These are phyloP conservation scores for Cyamopsis tetragonoloba DNA, from an alignment of 306 rosid genomes.

Conservation along the genomic window DNA sequence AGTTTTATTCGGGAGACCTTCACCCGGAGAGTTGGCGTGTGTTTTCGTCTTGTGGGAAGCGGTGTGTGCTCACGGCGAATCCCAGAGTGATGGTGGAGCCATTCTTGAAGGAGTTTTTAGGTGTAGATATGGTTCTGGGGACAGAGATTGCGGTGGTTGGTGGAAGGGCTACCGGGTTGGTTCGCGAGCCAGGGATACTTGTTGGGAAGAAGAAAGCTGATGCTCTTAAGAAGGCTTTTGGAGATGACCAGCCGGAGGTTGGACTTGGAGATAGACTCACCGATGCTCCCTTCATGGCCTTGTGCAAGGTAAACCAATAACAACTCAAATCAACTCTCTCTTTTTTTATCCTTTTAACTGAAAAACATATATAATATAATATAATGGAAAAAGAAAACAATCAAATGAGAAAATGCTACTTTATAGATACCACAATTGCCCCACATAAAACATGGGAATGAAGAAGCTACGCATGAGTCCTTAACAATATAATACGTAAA, in stretches of 20 bases:
- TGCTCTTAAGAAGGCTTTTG: slow-evolving; percentile 47
- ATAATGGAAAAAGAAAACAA: no score
- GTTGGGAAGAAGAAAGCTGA: slow-evolving; percentile 62
- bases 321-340: no score
- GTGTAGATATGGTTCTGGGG: slow-evolving; percentile 67
- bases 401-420: no score
- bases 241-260: slow-evolving; percentile 47
- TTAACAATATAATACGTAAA: no score
- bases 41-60: slow-evolving; percentile 59
- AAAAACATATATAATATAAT: no score
- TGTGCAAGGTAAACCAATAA: slow-evolving; percentile 57
- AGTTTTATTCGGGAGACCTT: slow-evolving; percentile 57
- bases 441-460: no score
- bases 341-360: no score
- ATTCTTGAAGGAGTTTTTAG: slow-evolving; percentile 61
- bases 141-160: slow-evolving; percentile 46
- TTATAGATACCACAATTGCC: no score
- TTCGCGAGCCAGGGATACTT: slow-evolving; percentile 49
- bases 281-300: slow-evolving; percentile 69
- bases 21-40: slow-evolving; percentile 73
- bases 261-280: slow-evolving; percentile 80
- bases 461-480: no score
- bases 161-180: slow-evolving; percentile 77
- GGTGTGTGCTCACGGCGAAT: slow-evolving; percentile 66
- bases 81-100: slow-evolving; percentile 84